Conservation (phyloP, 208 protist species). For the Leishmania lainsoni region DNA sequence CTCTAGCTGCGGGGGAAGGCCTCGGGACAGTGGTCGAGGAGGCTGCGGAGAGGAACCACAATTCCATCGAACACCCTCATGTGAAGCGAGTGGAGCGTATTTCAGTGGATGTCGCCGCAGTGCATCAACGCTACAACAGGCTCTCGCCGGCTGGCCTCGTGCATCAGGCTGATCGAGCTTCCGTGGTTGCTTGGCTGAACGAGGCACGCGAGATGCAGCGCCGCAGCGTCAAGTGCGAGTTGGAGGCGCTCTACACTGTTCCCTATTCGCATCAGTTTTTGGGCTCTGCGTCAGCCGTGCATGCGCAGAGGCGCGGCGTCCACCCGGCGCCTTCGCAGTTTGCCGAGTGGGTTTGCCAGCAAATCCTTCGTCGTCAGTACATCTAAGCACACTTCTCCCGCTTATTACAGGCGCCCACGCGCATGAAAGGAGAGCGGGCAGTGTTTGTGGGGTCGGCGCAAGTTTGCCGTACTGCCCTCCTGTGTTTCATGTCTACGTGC, state of each 20-base stretch:
- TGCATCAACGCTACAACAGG: neutral
- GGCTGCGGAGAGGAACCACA: neutral
- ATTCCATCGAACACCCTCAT: neutral
- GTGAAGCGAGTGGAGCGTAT: neutral
- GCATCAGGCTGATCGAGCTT: neutral
- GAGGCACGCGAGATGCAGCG: slow-evolving; percentile 27
- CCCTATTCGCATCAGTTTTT: slow-evolving; percentile 7
- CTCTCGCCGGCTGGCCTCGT: neutral
- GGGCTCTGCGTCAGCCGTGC: neutral
- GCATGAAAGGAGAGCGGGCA: neutral
- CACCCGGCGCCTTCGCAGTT: neutral
- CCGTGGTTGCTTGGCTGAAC: slow-evolving; percentile 16
- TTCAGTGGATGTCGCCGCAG: neutral
- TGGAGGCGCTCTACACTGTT: slow-evolving; percentile 37
- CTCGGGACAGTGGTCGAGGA: neutral
- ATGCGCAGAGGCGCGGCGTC: neutral
- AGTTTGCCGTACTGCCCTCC: neutral
- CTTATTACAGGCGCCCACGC: neutral
- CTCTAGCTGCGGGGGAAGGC: neutral
- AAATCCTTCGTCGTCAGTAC: slow-evolving; percentile 44
- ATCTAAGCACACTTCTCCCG: slow-evolving; percentile 11
- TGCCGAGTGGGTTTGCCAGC: slow-evolving; percentile 40
- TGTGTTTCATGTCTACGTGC: neutral
- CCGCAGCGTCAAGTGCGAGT: slow-evolving; percentile 30
- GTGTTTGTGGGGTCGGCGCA: neutral